Conservation (phyloP, 2,329 filamentous ascomycete genomes). For the Botrytis fabae region DNA sequence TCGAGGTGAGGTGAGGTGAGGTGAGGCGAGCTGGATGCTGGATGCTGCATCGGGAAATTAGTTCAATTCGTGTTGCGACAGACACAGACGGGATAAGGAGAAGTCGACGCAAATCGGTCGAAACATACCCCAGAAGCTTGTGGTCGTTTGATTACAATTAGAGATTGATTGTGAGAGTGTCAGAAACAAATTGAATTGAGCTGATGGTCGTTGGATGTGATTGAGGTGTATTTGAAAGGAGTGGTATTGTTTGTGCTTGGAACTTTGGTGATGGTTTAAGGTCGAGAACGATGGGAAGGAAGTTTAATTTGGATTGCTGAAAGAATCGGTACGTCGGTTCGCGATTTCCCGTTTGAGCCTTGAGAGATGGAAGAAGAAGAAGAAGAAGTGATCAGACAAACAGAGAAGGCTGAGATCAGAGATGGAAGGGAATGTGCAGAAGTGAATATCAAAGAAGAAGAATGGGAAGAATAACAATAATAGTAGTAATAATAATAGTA, state of each 20-base stretch:
- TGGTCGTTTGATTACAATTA: constrained; percentile 14
- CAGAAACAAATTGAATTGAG: background rate
- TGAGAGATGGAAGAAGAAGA: background rate
- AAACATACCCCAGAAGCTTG: constrained; percentile 4
- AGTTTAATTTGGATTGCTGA: constrained; percentile 19
- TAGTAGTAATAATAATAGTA: background rate
- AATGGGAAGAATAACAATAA: background rate
- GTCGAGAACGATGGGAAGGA: constrained; percentile 10
- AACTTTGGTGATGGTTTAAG: constrained; percentile 3
- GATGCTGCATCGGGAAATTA: constrained; percentile 17
- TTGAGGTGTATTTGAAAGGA: constrained; percentile 2
- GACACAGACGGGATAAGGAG: constrained; percentile 12
- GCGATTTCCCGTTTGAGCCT: constrained; percentile 16
- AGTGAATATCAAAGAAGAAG: background rate
- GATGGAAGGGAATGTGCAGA: background rate
- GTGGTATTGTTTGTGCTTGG: constrained; percentile 8
- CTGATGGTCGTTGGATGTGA: background rate
- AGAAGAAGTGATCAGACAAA: background rate
- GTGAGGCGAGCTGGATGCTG: background rate
- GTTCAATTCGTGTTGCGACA: constrained; percentile 14
- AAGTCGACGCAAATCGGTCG: background rate
- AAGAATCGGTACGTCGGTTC: constrained; percentile 14
- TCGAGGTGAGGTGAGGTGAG: background rate
- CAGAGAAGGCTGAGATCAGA: background rate
- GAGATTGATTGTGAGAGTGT: background rate